Percentiles rank a stretch among this genome's conserved stretches.
Evolutionary conservation across 1,284 basidiomycete species (phyloP).

Genomic region (Sanghuangporus sanghuang): DNA sequence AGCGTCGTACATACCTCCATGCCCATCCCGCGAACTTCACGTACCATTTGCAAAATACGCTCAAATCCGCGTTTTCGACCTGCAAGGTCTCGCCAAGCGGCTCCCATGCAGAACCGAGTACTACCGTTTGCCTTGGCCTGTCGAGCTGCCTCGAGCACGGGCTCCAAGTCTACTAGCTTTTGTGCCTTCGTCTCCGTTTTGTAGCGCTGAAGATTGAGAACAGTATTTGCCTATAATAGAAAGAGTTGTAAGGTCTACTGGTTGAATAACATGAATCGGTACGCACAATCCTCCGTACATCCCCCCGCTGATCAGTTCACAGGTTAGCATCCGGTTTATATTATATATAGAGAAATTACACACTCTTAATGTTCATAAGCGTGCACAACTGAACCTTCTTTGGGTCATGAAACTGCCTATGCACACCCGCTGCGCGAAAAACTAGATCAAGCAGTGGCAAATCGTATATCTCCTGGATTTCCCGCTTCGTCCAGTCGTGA

Average conservation of each 20-base stretch:
- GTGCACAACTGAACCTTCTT: constrained; percentile 94
- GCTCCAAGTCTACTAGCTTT: constrained; percentile 85
- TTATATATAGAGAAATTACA: constrained; percentile 30
- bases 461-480: constrained; percentile 76
- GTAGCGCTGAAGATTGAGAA: constrained; percentile 92
- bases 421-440: constrained; percentile 78
- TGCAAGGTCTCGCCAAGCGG: constrained; percentile 96
- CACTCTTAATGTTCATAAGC: constrained; percentile 98
- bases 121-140: constrained; percentile 95
- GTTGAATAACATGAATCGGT: background rate
- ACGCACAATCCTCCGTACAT: constrained; percentile 91
- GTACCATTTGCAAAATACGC: constrained; percentile 91
- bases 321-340: background rate
- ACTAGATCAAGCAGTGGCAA: constrained; percentile 82
- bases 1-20: constrained; percentile 99
- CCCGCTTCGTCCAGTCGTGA: constrained; percentile 60
- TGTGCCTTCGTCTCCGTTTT: constrained; percentile 87
- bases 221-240: constrained; percentile 82
- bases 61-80: constrained; percentile 95
- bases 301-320: constrained; percentile 66
- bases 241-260: background rate
- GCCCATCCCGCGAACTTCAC: constrained; percentile 81
- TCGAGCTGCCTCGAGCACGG: constrained; percentile 85
- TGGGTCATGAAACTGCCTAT: constrained; percentile 84
- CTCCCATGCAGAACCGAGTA: constrained; percentile 98